These are phyloP conservation scores for Teratosphaeria viscida DNA, from an alignment of 2,329 filamentous ascomycete genomes.

Conservation along the genomic window DNA sequence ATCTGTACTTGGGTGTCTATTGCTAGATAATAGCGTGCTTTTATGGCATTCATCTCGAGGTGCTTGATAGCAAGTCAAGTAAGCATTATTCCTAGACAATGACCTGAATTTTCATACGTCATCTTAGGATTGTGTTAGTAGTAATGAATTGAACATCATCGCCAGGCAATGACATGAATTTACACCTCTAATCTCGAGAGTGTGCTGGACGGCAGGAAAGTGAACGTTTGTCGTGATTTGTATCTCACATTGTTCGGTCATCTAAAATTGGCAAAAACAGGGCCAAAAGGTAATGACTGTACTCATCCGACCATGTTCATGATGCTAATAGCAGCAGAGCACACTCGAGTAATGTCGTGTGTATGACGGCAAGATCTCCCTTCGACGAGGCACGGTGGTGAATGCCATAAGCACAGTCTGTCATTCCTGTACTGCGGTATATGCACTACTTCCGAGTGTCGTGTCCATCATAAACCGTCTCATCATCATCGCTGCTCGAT, in stretches of 20 bases:
- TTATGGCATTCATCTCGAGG: too few relatives aligned
- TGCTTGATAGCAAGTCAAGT: background rate
- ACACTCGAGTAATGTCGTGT: background rate
- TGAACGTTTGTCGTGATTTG: background rate
- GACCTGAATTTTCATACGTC: too few relatives aligned
- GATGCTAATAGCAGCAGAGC: background rate
- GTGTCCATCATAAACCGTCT: slow-evolving; percentile 24
- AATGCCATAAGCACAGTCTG: background rate
- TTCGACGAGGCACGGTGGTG: background rate
- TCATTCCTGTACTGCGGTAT: background rate
- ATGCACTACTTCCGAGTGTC: slow-evolving; percentile 6
- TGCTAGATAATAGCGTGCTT: background rate
- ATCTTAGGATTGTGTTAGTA: too few relatives aligned
- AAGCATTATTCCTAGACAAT: too few relatives aligned
- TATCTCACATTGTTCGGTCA: background rate
- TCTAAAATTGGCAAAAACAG: background rate
- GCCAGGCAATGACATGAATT: background rate
- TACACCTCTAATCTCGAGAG: too few relatives aligned
- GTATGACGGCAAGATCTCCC: background rate
- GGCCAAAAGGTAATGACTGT: background rate
- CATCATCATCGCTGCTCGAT: slow-evolving; percentile 36
- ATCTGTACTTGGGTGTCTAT: background rate
- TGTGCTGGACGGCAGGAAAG: background rate
- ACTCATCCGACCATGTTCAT: background rate
- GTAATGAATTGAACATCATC: background rate